Conservation (phyloP, 140 eudicot genomes). For the Ambrosia hybrid region DNA sequence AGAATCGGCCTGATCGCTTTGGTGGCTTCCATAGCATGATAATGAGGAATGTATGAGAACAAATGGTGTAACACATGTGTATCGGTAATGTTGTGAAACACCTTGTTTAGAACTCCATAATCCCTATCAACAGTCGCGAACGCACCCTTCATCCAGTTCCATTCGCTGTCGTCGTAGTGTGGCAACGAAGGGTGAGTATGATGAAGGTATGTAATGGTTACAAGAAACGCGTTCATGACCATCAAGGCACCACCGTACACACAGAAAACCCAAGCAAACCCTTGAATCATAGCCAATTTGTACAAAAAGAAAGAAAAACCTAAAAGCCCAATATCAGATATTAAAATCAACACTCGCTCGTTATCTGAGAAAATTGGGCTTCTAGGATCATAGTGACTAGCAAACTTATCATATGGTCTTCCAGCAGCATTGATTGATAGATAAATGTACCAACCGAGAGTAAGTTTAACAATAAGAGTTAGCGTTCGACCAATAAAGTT, state of each 20-base stretch:
- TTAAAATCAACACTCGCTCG: slow-evolving; percentile 45
- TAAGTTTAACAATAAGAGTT: slow-evolving; percentile 46
- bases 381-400: slow-evolving; percentile 67
- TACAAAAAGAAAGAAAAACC: slow-evolving; percentile 41
- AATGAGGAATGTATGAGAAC: slow-evolving; percentile 71
- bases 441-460: slow-evolving; percentile 61
- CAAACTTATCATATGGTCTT: slow-evolving; percentile 54
- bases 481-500: slow-evolving; percentile 57
- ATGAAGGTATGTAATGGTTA: slow-evolving; percentile 57
- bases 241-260: slow-evolving; percentile 60
- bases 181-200: slow-evolving; percentile 76
- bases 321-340: slow-evolving; percentile 54
- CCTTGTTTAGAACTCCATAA: slow-evolving; percentile 62
- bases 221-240: slow-evolving; percentile 67
- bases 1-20: slow-evolving; percentile 61
- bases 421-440: slow-evolving; percentile 63
- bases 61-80: slow-evolving; percentile 74
- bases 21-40: slow-evolving; percentile 74
- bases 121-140: slow-evolving; percentile 64
- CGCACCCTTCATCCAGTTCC: slow-evolving; percentile 81
- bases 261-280: slow-evolving; percentile 53
- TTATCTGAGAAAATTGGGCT: slow-evolving; percentile 59
- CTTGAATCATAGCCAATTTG: slow-evolving; percentile 44
- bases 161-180: slow-evolving; percentile 64
- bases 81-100: slow-evolving; percentile 67